phyloP scores from a whole-genome alignment of 345 rosid species.

The Cardiospermum halicacabum region DNA sequence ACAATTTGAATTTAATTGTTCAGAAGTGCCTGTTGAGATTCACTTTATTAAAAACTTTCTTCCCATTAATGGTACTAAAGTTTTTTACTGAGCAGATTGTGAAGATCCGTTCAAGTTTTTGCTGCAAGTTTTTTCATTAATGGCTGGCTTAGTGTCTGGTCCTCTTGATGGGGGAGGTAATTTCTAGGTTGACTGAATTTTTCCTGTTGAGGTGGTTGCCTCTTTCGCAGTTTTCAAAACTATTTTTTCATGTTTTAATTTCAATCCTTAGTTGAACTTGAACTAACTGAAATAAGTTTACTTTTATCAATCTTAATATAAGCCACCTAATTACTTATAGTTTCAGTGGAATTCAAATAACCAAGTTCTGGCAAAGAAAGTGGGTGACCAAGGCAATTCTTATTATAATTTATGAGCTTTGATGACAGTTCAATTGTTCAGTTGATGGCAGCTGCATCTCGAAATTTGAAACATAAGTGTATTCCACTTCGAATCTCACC shows the following conservation, averaged over 20 bases:
- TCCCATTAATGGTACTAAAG: not conserved
- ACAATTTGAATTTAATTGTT: no score
- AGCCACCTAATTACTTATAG: not conserved
- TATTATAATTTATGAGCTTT: not conserved
- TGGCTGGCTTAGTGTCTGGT: not conserved
- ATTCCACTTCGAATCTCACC: not conserved
- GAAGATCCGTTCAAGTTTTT: no score
- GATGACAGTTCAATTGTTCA: not conserved
- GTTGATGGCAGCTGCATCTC: not conserved
- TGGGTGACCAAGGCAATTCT: not conserved
- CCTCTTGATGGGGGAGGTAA: not conserved
- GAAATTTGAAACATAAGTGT: slow-evolving; percentile 1
- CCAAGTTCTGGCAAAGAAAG: not conserved
- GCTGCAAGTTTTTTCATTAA: no score
- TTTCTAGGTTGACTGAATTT: not conserved
- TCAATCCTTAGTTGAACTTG: not conserved
- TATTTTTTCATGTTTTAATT: not conserved
- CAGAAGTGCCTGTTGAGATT: not conserved
- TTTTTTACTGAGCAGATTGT: not conserved
- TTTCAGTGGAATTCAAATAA: not conserved
- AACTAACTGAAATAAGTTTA: not conserved
- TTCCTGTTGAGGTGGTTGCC: not conserved
- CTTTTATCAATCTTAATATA: not conserved
- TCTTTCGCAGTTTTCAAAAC: not conserved
- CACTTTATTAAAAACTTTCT: not conserved